phyloP scores from a whole-genome alignment of 768 basidiomycete genomes.

The Pleurotus sapidus region DNA sequence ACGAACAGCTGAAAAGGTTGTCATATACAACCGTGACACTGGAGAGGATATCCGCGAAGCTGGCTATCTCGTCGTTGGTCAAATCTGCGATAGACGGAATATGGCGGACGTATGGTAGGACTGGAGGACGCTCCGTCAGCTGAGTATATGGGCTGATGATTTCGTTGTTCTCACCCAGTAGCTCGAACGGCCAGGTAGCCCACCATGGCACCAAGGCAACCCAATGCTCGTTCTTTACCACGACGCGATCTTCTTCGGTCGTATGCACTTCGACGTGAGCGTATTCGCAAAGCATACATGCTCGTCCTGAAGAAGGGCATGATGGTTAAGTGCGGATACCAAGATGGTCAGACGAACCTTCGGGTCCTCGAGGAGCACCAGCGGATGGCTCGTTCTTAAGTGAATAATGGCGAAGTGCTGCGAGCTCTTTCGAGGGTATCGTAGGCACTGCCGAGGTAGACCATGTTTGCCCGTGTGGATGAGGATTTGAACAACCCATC shows the following conservation, averaged over 20 bases:
- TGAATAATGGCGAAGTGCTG: constrained; percentile 51
- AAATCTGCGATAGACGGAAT: constrained; percentile 69
- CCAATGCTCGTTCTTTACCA: constrained; percentile 74
- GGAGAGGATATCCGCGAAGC: constrained; percentile 70
- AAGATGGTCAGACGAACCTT: constrained; percentile 24
- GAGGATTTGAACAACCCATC: constrained; percentile 95
- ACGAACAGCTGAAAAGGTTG: constrained; percentile 81
- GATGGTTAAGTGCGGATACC: not conserved
- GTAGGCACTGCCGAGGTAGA: constrained; percentile 72
- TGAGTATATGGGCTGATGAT: not conserved
- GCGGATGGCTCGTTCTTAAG: constrained; percentile 28
- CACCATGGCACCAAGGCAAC: constrained; percentile 90
- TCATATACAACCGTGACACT: constrained; percentile 67
- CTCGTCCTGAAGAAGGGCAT: constrained; percentile 32
- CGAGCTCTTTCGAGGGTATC: constrained; percentile 65
- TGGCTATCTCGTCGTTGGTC: constrained; percentile 51
- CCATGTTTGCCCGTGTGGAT: constrained; percentile 93
- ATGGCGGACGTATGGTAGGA: constrained; percentile 76
- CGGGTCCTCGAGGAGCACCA: constrained; percentile 52
- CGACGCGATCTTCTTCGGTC: constrained; percentile 54
- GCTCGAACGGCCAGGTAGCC: constrained; percentile 94
- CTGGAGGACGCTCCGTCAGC: constrained; percentile 29
- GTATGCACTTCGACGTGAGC: constrained; percentile 57
- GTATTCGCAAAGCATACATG: constrained; percentile 82
- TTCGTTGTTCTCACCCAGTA: constrained; percentile 49